Base-by-base conservation (phyloP, 2,329 filamentous ascomycete species). In the Fusarium austroafricanum region DNA sequence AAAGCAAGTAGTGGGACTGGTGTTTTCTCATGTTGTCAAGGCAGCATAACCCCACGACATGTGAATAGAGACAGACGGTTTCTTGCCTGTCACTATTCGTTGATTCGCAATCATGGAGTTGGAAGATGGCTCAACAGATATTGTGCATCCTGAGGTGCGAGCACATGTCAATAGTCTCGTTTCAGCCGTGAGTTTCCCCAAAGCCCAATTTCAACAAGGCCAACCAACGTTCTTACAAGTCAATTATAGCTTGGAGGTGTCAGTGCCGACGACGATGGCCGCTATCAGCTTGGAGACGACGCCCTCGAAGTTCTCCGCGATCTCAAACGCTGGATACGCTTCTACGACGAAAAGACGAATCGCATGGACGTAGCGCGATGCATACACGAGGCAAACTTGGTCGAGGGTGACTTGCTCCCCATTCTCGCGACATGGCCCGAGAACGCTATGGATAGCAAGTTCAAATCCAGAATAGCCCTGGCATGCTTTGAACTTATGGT, bases 361-460 rank as follows among this genome's bases (percentile, higher is more conserved):
- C 91, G 95, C 70, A 91, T 97, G 84, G 96, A 99, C 76, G 96
- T 99, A 61, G 94, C 95, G 64, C 87, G 96, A 80, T 97, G 94
- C 78, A 84, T 98, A 71, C 90, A 93, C 75, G 94, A 98, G 79
- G 92, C 94, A 43, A 97, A 97, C 75, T 80, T 99, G n/a, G 88
- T 98, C 57, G 91, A 91, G 75, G 92, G 93, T 50, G 96, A 99
- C 79, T 81, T 99, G 56, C 83, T 98, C 57, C 93, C 95, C 55
- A 98, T 99, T 68, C 84, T 99, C 21, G 90, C 93, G 11, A 83
- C 89, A 62, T 97, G 93, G 92, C 87, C 90, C 53, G 90, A 92
- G 67, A 90, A 88, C 66, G 87, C 86, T 5, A 87, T 87, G 61
- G 89, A 92, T 45, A 92, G 90, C 81, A 91, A 88, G 68, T 87